phyloP scores from a whole-genome alignment of 2,329 filamentous ascomycete genomes.

The Escovopsis weberi region DNA sequence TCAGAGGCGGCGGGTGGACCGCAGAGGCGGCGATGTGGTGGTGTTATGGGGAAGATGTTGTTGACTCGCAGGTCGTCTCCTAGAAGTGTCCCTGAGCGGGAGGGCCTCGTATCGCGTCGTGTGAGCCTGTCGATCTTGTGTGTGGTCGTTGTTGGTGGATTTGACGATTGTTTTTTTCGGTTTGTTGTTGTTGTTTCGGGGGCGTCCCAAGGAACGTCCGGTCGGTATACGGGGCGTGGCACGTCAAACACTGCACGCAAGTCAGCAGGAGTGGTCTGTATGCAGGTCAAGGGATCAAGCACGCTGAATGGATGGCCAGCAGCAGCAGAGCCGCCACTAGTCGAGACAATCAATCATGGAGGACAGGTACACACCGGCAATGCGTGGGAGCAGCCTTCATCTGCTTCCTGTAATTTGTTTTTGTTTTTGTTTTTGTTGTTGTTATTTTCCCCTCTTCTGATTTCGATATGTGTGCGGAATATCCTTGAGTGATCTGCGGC shows the following conservation, averaged over 20 bases:
- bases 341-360: conserved; percentile 5
- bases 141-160: background rate
- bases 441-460: background rate
- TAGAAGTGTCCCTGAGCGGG: background rate
- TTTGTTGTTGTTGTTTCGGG: background rate
- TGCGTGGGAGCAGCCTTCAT: background rate
- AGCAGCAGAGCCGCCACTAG: conserved; percentile 5
- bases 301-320: conserved; percentile 4
- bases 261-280: conserved; percentile 4
- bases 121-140: too few relatives aligned
- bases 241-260: conserved; percentile 5
- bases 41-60: background rate
- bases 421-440: background rate
- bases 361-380: background rate
- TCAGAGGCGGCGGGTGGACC: conserved; percentile 17
- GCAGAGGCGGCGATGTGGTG: conserved; percentile 4
- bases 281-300: conserved; percentile 6
- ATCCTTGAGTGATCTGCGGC: too few relatives aligned
- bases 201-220: background rate
- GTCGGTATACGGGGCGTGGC: conserved; percentile 6
- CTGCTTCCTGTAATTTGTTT: background rate
- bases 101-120: too few relatives aligned
- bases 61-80: conserved; percentile 2
- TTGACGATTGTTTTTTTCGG: background rate
- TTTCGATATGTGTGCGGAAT: background rate